phyloP scores from a whole-genome alignment of 192 early-diverging fungal genomes.

The Pilaira anomala region DNA sequence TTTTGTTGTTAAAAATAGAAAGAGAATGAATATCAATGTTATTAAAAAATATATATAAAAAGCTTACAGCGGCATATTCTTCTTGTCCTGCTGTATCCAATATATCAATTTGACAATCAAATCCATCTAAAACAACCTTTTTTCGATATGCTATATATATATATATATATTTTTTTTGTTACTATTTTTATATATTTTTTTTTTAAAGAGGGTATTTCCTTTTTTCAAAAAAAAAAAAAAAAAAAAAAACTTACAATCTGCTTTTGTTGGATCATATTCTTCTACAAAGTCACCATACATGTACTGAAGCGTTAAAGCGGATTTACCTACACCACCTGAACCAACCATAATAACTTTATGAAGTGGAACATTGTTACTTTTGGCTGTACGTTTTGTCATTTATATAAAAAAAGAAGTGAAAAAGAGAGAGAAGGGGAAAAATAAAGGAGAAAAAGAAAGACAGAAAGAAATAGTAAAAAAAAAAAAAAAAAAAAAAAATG shows the following conservation, averaged over 20 bases:
- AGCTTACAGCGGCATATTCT: conserved; percentile 80
- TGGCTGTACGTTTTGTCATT: conserved; percentile 64
- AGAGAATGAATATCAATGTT: too few relatives aligned
- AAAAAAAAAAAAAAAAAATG: too few relatives aligned
- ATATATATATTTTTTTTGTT: background rate
- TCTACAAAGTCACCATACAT: conserved; percentile 94
- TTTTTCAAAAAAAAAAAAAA: background rate
- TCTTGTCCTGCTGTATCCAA: conserved; percentile 89
- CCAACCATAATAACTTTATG: conserved; percentile 95
- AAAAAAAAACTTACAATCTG: conserved; percentile 52
- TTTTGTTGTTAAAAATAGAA: background rate
- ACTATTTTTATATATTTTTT: background rate
- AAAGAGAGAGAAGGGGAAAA: too few relatives aligned
- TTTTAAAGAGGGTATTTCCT: background rate
- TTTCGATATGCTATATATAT: conserved; percentile 64
- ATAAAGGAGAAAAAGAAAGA: too few relatives aligned
- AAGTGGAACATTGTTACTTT: conserved; percentile 64
- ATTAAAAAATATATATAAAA: background rate
- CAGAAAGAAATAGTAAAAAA: too few relatives aligned
- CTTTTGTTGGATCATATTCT: conserved; percentile 93
- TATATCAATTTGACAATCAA: conserved; percentile 86
- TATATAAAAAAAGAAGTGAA: background rate
- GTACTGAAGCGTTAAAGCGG: conserved; percentile 83
- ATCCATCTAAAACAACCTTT: conserved; percentile 68
- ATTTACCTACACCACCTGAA: conserved; percentile 87